These are phyloP conservation scores for Colletotrichum karsti DNA, from an alignment of 2,329 filamentous ascomycete species.

Conservation along the genomic window DNA sequence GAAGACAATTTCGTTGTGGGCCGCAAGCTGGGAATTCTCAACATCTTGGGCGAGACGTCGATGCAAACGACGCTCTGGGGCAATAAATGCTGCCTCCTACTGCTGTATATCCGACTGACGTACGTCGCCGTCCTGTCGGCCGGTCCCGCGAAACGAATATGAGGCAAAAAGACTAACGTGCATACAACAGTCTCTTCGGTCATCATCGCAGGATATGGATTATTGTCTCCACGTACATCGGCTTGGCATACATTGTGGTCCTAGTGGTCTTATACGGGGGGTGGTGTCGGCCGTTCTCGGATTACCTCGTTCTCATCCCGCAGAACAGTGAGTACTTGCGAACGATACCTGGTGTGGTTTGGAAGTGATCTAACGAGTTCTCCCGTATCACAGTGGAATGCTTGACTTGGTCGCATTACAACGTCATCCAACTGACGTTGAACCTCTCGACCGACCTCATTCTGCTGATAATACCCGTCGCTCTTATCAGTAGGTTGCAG, in stretches of 20 bases:
- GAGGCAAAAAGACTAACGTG: neutral
- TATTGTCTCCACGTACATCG: neutral
- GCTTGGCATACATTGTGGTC: slow-evolving; percentile 10
- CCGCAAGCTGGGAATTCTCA: slow-evolving; percentile 9
- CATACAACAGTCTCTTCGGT: slow-evolving; percentile 6
- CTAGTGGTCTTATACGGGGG: slow-evolving; percentile 22
- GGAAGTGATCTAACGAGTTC: neutral
- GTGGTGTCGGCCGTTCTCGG: slow-evolving; percentile 24
- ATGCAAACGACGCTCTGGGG: slow-evolving; percentile 27
- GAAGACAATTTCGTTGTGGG: neutral
- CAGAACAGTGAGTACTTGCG: neutral
- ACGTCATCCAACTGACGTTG: slow-evolving; percentile 19
- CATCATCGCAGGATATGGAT: slow-evolving; percentile 14
- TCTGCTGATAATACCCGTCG: slow-evolving; percentile 11
- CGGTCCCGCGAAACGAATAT: no score
- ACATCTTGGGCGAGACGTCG: slow-evolving; percentile 17
- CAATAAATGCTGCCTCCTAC: slow-evolving; percentile 22
- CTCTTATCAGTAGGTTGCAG: slow-evolving; percentile 9
- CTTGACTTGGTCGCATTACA: slow-evolving; percentile 21
- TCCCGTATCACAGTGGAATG: slow-evolving; percentile 9
- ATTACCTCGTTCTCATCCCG: slow-evolving; percentile 14
- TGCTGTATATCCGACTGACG: slow-evolving; percentile 17
- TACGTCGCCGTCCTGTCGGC: neutral
- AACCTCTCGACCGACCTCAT: slow-evolving; percentile 27
- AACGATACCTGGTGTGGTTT: no score